Evolutionary conservation across 495 filamentous ascomycete genomes (phyloP), one percentile per base, ranked within the genome.

Genomic region (Tuber aestivum): DNA sequence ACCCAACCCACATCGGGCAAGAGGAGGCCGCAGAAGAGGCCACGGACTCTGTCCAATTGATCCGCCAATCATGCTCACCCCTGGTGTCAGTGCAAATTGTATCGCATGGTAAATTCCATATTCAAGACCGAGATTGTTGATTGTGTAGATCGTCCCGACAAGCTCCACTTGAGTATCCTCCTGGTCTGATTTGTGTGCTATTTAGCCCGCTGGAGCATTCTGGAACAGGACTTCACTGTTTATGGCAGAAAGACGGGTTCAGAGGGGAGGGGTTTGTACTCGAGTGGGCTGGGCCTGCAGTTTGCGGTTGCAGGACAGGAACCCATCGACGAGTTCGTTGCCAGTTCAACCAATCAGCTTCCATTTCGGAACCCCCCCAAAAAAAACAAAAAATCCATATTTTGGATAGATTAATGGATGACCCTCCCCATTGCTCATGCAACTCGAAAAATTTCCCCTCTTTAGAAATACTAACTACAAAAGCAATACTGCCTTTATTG

Each of bases 221-320:
- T 65, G 56, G 56, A 65, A 65, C 56, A 35, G 56, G 56, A 20
- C 56, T 7, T 35, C 56, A 35, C 56, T 14, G 56, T 65, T 65
- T 65, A 65, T 65, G 56, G 16, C 14, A 8, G 56, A 65, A 65
- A 65, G 56, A 35, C 56, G 27, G n/a, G 50, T 61, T 61, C n/a
- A 27, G 50, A 35, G 56, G 56, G n/a, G 45, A 35, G 56, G 27
- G 56, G 56, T 16, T 65, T 65, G 27, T 27, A 9, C 56, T 18
- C 4, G 12, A 32, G 27, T 35, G 35, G 56, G 56, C 27, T 35
- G 16, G 27, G 56, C 56, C 9, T 65, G 56, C 56, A 65, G 56
- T 65, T 65, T 65, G 56, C 56, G 8, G 56, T 65, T 65, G 32
- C 56, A 65, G 56, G 12, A 65, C 56, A 35, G 56, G 56, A 65